Conservation (phyloP, 2,329 filamentous ascomycete species). For the Penicillium digitatum region DNA sequence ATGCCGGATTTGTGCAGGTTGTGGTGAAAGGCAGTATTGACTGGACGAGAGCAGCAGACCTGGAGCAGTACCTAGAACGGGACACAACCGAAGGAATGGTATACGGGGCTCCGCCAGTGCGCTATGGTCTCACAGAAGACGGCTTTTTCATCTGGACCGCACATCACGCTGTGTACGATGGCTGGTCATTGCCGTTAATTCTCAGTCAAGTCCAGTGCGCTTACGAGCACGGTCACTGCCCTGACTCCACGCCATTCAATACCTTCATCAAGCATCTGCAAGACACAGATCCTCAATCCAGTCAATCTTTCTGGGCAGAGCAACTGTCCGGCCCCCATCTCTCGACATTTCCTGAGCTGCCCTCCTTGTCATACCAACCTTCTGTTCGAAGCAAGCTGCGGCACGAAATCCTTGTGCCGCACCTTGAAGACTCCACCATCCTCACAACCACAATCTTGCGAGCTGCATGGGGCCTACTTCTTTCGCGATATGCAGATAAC, state of each 20-base stretch:
- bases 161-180: constrained; percentile 47
- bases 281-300: neutral
- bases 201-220: constrained; percentile 11
- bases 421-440: neutral
- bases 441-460: constrained; percentile 12
- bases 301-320: constrained; percentile 9
- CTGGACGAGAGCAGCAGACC: too few species aligned
- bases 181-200: constrained; percentile 29
- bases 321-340: constrained; percentile 2
- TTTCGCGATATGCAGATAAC: constrained; percentile 4
- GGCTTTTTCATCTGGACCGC: constrained; percentile 40
- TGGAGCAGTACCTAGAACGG: too few species aligned
- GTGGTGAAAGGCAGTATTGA: too few species aligned
- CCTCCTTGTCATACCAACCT: constrained; percentile 4
- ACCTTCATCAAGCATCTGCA: neutral
- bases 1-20: too few species aligned
- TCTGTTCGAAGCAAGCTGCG: constrained; percentile 2
- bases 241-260: neutral
- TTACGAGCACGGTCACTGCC: neutral
- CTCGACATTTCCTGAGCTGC: constrained; percentile 6
- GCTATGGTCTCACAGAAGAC: neutral
- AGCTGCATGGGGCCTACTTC: constrained; percentile 10
- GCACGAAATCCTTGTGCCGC: neutral
- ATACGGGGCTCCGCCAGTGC: neutral
- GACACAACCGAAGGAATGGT: constrained; percentile 7